Base-by-base conservation (phyloP, 192 early-diverging fungal species). In the Linnemannia schmuckeri region DNA sequence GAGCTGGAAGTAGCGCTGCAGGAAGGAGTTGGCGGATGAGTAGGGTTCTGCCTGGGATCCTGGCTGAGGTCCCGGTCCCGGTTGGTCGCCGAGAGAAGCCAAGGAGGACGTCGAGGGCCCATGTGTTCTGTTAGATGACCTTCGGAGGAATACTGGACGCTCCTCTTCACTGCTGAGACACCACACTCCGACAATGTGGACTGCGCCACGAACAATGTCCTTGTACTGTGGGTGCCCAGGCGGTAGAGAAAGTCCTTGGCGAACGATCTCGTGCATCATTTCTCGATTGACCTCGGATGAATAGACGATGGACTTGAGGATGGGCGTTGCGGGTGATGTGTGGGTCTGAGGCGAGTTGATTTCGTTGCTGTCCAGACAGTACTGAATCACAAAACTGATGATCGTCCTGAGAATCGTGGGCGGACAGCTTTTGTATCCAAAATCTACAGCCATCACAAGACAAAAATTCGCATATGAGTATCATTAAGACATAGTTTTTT, bases 241-340 rank as follows among this genome's bases (percentile, higher is more conserved):
- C 12, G 96, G 96, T 22, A 95, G 40, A 54, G 94, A 75, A n/a
- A 97, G 78, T 7, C 91, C 88, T 83, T 97, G 96, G 66, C 94
- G 83, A 4, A 97, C 74, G 57, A 95, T 89, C 79, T 97, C 96
- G 81, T 97, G 96, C 30, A 95, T 88, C 46, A 96, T 90, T 81
- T 97, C 96, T 3, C 96, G 80, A 69, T 94, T 95, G 54, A 88
- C 89, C 55, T 92, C 89, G 1, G 89, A 88, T 1, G 89, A 88
- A 30, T 90, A 82, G 6, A 94, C 89, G 49, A 94, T 93, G 0
- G 91, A 92, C 68, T 93, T 94, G 22, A 94, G 78, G 41, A 94
- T 93, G 6, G 92, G 92, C 1, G 91, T 93, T 12, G 91, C 92
- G 4, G 93, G 93, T 30, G 92, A 93, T 22, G 92, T 89, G 42